Evolutionary conservation across 1,284 basidiomycete species (phyloP).

Genomic region (Trichosporon asahii): DNA sequence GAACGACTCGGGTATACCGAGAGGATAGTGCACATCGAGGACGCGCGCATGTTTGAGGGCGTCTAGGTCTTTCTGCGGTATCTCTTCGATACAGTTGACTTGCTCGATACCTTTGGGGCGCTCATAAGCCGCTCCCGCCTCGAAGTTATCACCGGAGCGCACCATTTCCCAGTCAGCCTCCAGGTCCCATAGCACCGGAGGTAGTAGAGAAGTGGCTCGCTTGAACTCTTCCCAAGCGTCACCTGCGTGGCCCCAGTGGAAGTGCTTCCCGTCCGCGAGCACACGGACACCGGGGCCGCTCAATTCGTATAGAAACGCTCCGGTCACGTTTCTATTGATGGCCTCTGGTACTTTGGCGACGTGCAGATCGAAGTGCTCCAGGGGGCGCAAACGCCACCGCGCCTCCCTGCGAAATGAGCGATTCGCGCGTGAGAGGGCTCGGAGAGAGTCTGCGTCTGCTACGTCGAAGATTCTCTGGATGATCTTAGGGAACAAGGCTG

Average conservation of each 20-base stretch:
- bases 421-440: neutral
- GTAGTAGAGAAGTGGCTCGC: no score
- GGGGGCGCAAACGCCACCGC: neutral
- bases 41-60: neutral
- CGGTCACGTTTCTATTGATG: neutral
- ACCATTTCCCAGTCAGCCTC: no score
- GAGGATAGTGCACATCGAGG: neutral
- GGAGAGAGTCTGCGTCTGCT: neutral
- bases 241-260: no score
- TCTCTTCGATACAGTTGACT: neutral
- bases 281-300: neutral
- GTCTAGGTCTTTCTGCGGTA: neutral
- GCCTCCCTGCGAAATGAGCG: neutral
- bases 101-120: neutral
- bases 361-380: neutral
- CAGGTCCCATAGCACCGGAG: no score
- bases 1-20: neutral
- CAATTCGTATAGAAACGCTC: neutral
- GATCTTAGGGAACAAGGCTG: conserved; percentile 12
- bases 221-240: no score
- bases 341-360: neutral
- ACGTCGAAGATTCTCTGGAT: conserved; percentile 11
- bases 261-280: neutral
- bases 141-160: no score
- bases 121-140: no score